Evolutionary conservation across 768 basidiomycete species (phyloP).

Genomic region (Calocybe indica): DNA sequence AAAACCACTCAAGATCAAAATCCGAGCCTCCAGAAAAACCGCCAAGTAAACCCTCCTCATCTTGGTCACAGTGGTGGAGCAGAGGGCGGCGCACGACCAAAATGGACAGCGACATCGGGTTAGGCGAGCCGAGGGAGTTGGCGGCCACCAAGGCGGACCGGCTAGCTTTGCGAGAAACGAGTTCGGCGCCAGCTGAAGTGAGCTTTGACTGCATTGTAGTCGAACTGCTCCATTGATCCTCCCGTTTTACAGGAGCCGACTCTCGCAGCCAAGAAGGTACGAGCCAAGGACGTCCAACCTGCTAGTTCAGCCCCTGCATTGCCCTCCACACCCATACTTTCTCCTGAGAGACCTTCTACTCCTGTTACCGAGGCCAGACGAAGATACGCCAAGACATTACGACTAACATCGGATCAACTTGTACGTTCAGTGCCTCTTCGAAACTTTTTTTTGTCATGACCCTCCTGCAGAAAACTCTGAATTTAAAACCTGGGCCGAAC

Average conservation of each 20-base stretch:
- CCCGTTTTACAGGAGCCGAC: not conserved
- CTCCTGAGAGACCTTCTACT: constrained; percentile 7
- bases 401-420: constrained; percentile 91
- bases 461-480: constrained; percentile 64
- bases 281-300: constrained; percentile 13
- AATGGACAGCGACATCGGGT: constrained; percentile 11
- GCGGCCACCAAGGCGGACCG: constrained; percentile 5
- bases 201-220: too few species aligned
- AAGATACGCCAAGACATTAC: constrained; percentile 86
- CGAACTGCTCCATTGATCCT: not conserved
- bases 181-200: constrained; percentile 17
- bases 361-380: constrained; percentile 20
- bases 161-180: constrained; percentile 14
- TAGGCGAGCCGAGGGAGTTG: not conserved
- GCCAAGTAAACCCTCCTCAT: constrained; percentile 43
- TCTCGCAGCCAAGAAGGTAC: not conserved
- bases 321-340: constrained; percentile 38
- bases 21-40: constrained; percentile 33
- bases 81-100: constrained; percentile 28
- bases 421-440: constrained; percentile 34
- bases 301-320: constrained; percentile 36
- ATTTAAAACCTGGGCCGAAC: constrained; percentile 84
- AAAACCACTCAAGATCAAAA: constrained; percentile 23
- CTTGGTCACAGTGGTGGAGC: constrained; percentile 87
- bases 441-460: not conserved